Evolutionary conservation across 805 yeast genomes (phyloP), one percentile per base, ranked within the genome.

Genomic region (Yarrowia yakushimensis): DNA sequence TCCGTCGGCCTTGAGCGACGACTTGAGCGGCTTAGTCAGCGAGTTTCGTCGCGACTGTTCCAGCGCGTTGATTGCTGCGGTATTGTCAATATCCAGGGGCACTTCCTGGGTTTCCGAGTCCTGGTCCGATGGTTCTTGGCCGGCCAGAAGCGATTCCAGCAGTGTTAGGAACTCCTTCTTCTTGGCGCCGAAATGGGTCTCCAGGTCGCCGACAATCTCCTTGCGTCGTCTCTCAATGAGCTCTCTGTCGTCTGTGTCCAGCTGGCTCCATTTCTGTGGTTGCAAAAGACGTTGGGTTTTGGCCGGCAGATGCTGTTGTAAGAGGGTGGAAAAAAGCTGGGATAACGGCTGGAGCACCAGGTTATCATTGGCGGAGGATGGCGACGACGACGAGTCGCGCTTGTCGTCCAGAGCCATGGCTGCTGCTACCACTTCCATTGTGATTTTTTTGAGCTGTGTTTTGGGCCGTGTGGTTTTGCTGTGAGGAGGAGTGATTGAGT

Each of bases 401-500:
- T 52, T 33, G 11, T 36, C 41, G 43, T 52, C 59, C 59, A 52
- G 43, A 36, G 59, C 59, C 59, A 52, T 52, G 31, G 43, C 59
- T 36, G 59, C 59, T 7, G 59, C 59, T 34, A 52, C 59, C 31
- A 52, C 43, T 33, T 52, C 59, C 59, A 52, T 52, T 10, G 37
- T 33, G 52, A n/a, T n/a, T n/a, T n/a, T n/a, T 20, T 12, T 22
- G 42, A 7, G 31, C 12, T 13, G 11, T 12, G n/a, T 17, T 36
- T n/a, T n/a, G n/a, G n/a, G n/a, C n/a, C n/a, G 36, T 46, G 34
- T 30, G n/a, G 50, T 27, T 11, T 17, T 17, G 2, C 15, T 17
- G 41, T 36, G 22, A 13, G 2, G 41, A 8, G 41, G 15, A 6
- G 41, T 18, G 36, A 28, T 45, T 28, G 45, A 45, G 54, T 28